phyloP scores from a whole-genome alignment of 768 basidiomycete species.

The Jaapia argillacea region DNA sequence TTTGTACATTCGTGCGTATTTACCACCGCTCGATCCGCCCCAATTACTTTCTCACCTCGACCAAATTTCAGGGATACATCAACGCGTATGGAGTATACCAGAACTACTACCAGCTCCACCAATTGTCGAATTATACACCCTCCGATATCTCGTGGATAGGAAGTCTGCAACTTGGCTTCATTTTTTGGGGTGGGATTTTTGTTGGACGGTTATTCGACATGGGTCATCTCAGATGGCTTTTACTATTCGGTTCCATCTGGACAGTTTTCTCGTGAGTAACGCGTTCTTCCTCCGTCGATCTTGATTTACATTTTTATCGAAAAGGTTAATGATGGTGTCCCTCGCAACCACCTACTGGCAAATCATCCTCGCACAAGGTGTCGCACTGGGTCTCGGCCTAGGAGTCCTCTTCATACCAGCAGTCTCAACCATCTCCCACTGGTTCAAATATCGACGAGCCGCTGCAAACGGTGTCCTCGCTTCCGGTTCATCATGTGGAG shows the following conservation, averaged over 20 bases:
- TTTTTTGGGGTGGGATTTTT: slow-evolving; percentile 17
- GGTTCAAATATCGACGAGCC: slow-evolving; percentile 30
- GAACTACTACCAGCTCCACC: slow-evolving; percentile 5
- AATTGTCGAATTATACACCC: slow-evolving; percentile 8
- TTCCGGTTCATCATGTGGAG: slow-evolving; percentile 19
- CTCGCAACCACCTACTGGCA: slow-evolving; percentile 15
- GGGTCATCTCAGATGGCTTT: slow-evolving; percentile 9
- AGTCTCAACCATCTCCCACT: slow-evolving; percentile 3
- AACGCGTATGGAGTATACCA: slow-evolving; percentile 23
- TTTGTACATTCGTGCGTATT: not conserved
- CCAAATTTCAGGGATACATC: slow-evolving; percentile 15
- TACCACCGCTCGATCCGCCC: not conserved
- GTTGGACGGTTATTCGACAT: slow-evolving; percentile 18
- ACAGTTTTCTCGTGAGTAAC: slow-evolving; percentile 5
- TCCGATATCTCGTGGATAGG: slow-evolving; percentile 22
- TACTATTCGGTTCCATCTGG: slow-evolving; percentile 11
- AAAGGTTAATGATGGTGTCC: slow-evolving; percentile 9
- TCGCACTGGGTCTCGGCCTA: slow-evolving; percentile 29
- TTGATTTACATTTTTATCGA: not conserved
- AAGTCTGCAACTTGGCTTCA: slow-evolving; percentile 20
- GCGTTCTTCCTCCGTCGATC: not conserved
- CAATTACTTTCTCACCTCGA: slow-evolving; percentile 3
- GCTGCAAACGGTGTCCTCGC: slow-evolving; percentile 34
- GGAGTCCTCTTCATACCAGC: slow-evolving; percentile 35
- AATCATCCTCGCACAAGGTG: slow-evolving; percentile 34